These are phyloP conservation scores for Ogataea corticis DNA, from an alignment of 805 yeast species.

Conservation along the genomic window DNA sequence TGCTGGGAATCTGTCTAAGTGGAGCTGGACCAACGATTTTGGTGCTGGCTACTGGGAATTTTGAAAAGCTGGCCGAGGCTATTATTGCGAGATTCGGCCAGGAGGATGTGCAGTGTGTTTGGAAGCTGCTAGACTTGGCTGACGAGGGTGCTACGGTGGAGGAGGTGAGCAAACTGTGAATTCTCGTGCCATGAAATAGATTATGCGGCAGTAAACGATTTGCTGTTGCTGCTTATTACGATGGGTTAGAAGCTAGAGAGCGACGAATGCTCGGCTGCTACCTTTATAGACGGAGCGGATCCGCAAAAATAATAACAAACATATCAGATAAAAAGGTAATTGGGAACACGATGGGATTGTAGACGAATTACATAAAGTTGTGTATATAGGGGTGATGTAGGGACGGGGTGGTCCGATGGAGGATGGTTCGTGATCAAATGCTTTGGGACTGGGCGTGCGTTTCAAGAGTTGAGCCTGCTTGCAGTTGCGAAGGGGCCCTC, in stretches of 20 bases:
- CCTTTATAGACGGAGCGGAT: neutral
- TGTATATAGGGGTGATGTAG: too few relatives aligned
- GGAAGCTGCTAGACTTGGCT: slow-evolving; percentile 86
- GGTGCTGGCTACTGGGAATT: slow-evolving; percentile 88
- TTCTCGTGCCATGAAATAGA: neutral
- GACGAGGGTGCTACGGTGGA: slow-evolving; percentile 77
- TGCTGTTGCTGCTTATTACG: too few relatives aligned
- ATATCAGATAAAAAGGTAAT: neutral
- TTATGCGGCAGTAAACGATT: neutral
- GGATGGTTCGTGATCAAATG: too few relatives aligned
- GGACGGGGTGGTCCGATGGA: too few relatives aligned
- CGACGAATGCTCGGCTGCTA: neutral
- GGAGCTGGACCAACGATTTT: slow-evolving; percentile 99
- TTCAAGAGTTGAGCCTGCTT: too few relatives aligned
- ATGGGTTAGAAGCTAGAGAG: too few relatives aligned
- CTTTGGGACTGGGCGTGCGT: too few relatives aligned
- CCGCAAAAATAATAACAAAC: neutral
- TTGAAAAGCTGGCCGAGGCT: slow-evolving; percentile 75
- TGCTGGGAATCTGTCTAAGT: slow-evolving; percentile 89
- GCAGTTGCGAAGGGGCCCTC: too few relatives aligned
- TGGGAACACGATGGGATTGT: too few relatives aligned
- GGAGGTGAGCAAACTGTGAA: slow-evolving; percentile 32
- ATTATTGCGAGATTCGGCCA: slow-evolving; percentile 69
- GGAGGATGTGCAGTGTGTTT: slow-evolving; percentile 67
- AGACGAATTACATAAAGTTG: too few relatives aligned